Conservation (phyloP, 208 protist genomes). For the Trypanosoma avium region DNA sequence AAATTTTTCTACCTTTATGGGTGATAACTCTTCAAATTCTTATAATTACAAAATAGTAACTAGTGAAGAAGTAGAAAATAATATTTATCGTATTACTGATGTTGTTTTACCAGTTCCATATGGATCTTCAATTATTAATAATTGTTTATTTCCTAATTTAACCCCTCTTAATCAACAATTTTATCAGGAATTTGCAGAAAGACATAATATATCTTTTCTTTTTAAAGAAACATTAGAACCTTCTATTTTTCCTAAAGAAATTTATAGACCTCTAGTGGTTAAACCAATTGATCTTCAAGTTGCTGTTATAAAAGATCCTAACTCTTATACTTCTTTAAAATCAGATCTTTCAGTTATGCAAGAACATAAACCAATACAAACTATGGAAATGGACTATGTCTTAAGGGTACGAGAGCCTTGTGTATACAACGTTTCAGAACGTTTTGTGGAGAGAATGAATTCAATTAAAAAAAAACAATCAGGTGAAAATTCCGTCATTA, state of each 20-base stretch:
- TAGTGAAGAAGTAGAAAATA: slow-evolving; percentile 27
- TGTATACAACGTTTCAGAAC: slow-evolving; percentile 80
- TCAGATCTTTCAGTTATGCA: slow-evolving; percentile 73
- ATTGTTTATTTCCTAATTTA: slow-evolving; percentile 26
- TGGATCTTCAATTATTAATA: slow-evolving; percentile 1
- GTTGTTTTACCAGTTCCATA: slow-evolving; percentile 85
- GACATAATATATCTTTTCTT: slow-evolving; percentile 44
- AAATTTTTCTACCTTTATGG: background rate
- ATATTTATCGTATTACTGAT: slow-evolving; percentile 43
- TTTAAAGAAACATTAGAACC: slow-evolving; percentile 14
- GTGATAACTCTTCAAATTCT: background rate
- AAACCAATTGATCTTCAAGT: slow-evolving; percentile 51
- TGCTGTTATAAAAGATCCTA: slow-evolving; percentile 58
- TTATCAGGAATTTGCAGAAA: slow-evolving; percentile 34
- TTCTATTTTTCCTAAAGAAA: background rate
- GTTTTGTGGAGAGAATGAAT: slow-evolving; percentile 69
- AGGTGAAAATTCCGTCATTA: slow-evolving; percentile 41
- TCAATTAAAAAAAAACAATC: slow-evolving; percentile 17
- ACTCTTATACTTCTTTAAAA: slow-evolving; percentile 71
- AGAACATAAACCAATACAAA: slow-evolving; percentile 46
- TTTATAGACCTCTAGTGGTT: slow-evolving; percentile 53
- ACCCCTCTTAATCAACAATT: slow-evolving; percentile 25
- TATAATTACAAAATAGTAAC: slow-evolving; percentile 27
- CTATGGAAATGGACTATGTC: slow-evolving; percentile 42
- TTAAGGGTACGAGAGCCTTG: slow-evolving; percentile 68